Conservation (phyloP, 164 flowering plant genomes). For the Umbellularia californica region DNA sequence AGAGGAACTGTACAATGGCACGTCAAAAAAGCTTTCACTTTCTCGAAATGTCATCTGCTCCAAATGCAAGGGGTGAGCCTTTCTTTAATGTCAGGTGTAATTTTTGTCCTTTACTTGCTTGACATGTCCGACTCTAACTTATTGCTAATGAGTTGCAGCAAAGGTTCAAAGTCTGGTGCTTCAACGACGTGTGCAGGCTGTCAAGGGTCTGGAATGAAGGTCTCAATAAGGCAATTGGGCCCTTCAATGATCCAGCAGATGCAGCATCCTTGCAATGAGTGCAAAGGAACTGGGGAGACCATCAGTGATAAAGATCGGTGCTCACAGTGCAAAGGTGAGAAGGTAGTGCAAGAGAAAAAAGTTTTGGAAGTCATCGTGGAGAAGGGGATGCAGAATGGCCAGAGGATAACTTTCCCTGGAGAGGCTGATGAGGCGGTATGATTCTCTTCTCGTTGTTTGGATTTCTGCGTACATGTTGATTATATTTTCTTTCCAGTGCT, state of each 20-base stretch:
- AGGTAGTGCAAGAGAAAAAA: conserved; percentile 84
- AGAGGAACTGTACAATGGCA: conserved; percentile 60
- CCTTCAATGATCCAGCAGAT: conserved; percentile 90
- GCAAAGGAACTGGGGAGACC: conserved; percentile 81
- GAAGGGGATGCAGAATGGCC: conserved; percentile 89
- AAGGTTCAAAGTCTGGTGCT: conserved; percentile 85
- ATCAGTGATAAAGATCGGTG: conserved; percentile 79
- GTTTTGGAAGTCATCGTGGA: conserved; percentile 81
- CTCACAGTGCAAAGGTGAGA: conserved; percentile 82
- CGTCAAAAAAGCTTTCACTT: conserved; percentile 66
- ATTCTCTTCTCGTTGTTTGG: neutral
- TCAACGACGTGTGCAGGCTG: conserved; percentile 71
- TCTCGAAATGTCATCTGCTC: conserved; percentile 76
- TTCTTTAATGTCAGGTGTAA: neutral
- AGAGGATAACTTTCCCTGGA: conserved; percentile 81
- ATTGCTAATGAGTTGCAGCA: conserved; percentile 31
- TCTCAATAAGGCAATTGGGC: conserved; percentile 74
- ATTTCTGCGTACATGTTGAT: neutral
- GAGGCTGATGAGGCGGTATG: conserved; percentile 92
- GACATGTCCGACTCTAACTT: neutral
- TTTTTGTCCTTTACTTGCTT: neutral
- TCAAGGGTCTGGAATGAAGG: conserved; percentile 84
- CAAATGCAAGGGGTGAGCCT: conserved; percentile 70
- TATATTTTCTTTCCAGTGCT: neutral
- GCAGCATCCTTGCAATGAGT: conserved; percentile 87